These are phyloP conservation scores for Spencermartinsiella europaea DNA, from an alignment of 805 yeast species.

Conservation along the genomic window DNA sequence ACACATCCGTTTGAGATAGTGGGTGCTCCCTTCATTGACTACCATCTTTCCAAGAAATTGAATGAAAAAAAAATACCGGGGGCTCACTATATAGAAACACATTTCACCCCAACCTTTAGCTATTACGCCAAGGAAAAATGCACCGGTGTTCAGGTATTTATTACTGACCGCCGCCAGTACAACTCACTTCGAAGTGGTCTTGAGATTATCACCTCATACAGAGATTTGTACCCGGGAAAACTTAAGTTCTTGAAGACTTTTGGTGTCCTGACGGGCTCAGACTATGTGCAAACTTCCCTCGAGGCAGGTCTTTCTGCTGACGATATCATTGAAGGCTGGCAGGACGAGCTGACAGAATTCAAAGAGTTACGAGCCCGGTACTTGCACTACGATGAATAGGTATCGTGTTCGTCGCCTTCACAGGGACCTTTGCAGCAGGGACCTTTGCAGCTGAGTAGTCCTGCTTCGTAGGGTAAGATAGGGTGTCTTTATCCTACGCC, in stretches of 20 bases:
- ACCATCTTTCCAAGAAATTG: slow-evolving; percentile 4
- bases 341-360: slow-evolving; percentile 5
- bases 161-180: slow-evolving; percentile 7
- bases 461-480: too few relatives aligned
- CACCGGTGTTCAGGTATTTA: slow-evolving; percentile 9
- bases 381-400: slow-evolving; percentile 5
- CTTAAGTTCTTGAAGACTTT: slow-evolving; percentile 1
- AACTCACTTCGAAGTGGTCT: slow-evolving; percentile 3
- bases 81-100: slow-evolving; percentile 6
- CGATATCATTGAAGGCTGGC: slow-evolving; percentile 6
- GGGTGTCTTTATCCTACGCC: too few relatives aligned
- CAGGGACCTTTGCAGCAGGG: too few relatives aligned
- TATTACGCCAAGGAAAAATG: slow-evolving; percentile 5
- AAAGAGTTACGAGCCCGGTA: not conserved
- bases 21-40: slow-evolving; percentile 13
- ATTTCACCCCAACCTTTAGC: slow-evolving; percentile 11
- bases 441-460: too few relatives aligned
- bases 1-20: slow-evolving; percentile 14
- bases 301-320: slow-evolving; percentile 1
- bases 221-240: slow-evolving; percentile 7
- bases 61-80: slow-evolving; percentile 4
- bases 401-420: too few relatives aligned
- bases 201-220: slow-evolving; percentile 4
- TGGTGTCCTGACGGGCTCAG: slow-evolving; percentile 7
- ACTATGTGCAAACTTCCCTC: slow-evolving; percentile 1